Percentiles rank a stretch among this genome's conserved stretches.
These are phyloP conservation scores for Primulina eburnea DNA, from an alignment of 257 asterid genomes.

Conservation along the genomic window DNA sequence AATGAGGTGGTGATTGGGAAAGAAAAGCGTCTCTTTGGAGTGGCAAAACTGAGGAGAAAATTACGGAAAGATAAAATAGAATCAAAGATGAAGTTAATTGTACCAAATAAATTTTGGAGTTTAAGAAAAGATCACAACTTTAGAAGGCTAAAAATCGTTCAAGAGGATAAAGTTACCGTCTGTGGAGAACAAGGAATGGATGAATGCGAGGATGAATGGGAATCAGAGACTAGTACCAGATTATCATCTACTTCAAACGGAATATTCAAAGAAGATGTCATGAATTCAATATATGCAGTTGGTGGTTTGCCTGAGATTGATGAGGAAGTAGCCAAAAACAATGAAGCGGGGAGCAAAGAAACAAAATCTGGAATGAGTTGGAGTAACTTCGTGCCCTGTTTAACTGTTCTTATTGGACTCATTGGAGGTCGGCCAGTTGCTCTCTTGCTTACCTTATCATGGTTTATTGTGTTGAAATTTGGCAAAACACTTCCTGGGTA, in stretches of 20 bases:
- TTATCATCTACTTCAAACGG: conserved; percentile 25
- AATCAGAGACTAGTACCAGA: conserved; percentile 5
- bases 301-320: conserved; percentile 14
- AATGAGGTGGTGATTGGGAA: conserved; percentile 27
- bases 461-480: conserved; percentile 53
- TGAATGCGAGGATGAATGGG: conserved; percentile 10
- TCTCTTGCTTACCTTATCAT: conserved; percentile 41
- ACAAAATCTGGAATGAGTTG: conserved; percentile 14
- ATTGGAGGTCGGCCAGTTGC: conserved; percentile 56
- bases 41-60: conserved; percentile 30
- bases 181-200: conserved; percentile 19
- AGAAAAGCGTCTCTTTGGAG: conserved; percentile 25
- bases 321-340: conserved; percentile 17
- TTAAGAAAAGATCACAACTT: conserved; percentile 25
- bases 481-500: conserved; percentile 26
- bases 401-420: conserved; percentile 63
- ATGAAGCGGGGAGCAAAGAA: conserved; percentile 12
- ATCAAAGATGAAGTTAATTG: conserved; percentile 51
- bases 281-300: neutral
- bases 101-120: conserved; percentile 41
- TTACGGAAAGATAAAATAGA: conserved; percentile 45
- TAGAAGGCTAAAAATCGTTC: conserved; percentile 11
- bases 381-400: conserved; percentile 34
- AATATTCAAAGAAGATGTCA: conserved; percentile 20
- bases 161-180: conserved; percentile 7